These are phyloP conservation scores for Boletus sp. DNA, from an alignment of 768 basidiomycete species.

Conservation along the genomic window DNA sequence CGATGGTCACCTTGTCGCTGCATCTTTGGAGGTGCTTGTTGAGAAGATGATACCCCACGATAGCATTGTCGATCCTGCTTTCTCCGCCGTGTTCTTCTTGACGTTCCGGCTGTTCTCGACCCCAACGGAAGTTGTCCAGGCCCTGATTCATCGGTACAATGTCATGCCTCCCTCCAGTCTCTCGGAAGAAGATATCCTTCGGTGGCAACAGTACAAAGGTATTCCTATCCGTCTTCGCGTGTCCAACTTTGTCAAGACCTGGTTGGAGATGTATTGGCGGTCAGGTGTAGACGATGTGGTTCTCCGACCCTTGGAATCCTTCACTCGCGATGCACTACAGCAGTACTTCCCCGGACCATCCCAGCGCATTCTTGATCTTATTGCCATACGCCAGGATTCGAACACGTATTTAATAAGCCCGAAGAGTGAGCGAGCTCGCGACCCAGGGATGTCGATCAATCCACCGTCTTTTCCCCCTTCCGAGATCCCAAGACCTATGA, in stretches of 20 bases:
- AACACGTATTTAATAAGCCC: conserved; percentile 50
- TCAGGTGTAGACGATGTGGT: conserved; percentile 68
- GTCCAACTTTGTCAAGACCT: conserved; percentile 89
- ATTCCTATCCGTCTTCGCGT: conserved; percentile 89
- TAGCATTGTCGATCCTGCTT: conserved; percentile 82
- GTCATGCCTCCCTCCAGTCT: conserved; percentile 61
- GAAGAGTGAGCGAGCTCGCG: conserved; percentile 63
- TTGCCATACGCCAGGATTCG: conserved; percentile 52
- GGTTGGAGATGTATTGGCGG: conserved; percentile 92
- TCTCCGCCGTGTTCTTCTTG: conserved; percentile 88
- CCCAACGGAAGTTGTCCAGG: conserved; percentile 70
- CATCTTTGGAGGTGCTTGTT: conserved; percentile 84
- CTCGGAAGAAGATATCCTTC: conserved; percentile 55
- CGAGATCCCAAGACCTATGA: conserved; percentile 83
- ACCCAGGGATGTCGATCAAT: conserved; percentile 74
- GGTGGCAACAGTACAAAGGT: conserved; percentile 88
- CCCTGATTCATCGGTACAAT: conserved; percentile 82
- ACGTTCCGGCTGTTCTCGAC: conserved; percentile 92
- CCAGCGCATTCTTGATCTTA: conserved; percentile 69
- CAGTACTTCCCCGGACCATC: conserved; percentile 66
- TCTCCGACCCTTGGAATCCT: conserved; percentile 53
- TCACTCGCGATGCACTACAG: conserved; percentile 60
- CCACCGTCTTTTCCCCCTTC: conserved; percentile 50
- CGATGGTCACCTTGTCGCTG: conserved; percentile 89
- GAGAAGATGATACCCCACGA: conserved; percentile 98